phyloP scores from a whole-genome alignment of 768 basidiomycete genomes.

The Mrakia gelida region DNA sequence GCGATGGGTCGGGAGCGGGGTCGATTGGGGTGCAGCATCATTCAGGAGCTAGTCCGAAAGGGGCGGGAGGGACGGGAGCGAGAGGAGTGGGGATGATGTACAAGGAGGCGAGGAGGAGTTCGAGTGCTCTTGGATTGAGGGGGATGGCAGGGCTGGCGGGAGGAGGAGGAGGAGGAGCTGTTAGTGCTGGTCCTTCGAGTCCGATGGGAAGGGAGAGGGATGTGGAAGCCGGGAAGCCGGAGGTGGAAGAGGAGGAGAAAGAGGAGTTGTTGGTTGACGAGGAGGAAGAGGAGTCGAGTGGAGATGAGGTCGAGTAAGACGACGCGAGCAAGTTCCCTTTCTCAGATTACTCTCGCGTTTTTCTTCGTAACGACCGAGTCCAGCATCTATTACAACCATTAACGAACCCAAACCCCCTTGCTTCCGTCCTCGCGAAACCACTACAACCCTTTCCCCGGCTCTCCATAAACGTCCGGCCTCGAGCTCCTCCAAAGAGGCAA shows the following conservation, averaged over 20 bases:
- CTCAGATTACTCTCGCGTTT: neutral
- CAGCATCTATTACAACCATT: neutral
- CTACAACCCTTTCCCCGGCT: neutral
- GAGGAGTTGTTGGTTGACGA: neutral
- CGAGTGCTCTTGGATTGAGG: neutral
- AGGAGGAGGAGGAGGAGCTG: neutral
- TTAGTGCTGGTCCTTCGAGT: neutral
- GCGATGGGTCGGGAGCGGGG: neutral
- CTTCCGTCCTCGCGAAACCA: neutral
- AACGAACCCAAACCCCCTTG: neutral
- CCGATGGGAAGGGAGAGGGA: neutral
- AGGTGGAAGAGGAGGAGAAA: neutral
- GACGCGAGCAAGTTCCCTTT: neutral
- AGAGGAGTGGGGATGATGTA: constrained; percentile 9
- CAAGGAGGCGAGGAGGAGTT: neutral
- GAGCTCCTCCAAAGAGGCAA: constrained; percentile 21
- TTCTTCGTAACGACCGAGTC: neutral
- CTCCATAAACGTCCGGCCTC: constrained; percentile 12
- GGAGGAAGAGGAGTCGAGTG: neutral
- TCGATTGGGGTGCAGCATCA: neutral
- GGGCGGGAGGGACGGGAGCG: neutral
- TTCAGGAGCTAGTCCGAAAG: neutral
- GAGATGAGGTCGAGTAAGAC: constrained; percentile 8
- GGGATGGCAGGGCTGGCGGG: neutral
- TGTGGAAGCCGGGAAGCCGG: neutral